phyloP scores from a whole-genome alignment of 148 eudicot genomes.

The Chenopodium quinoa region DNA sequence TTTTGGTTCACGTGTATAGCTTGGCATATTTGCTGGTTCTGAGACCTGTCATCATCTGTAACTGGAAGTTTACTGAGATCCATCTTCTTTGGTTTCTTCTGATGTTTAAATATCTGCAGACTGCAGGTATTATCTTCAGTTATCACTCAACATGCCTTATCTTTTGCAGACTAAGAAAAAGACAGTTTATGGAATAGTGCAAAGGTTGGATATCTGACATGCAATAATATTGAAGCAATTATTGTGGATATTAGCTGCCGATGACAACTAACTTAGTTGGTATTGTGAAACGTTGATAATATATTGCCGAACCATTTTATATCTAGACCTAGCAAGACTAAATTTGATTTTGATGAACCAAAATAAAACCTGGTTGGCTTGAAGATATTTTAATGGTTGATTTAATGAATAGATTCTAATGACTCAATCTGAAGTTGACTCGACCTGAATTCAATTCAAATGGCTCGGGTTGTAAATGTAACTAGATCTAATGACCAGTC shows the following conservation, averaged over 20 bases:
- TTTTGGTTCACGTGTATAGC: conserved; percentile 19
- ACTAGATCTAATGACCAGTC: too few species aligned
- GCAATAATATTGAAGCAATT: background rate
- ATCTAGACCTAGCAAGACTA: background rate
- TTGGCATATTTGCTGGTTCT: conserved; percentile 10
- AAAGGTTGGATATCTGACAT: background rate
- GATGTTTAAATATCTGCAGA: conserved; percentile 1
- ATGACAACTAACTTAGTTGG: background rate
- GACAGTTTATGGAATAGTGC: background rate
- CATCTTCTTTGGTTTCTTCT: background rate
- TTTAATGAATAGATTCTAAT: too few species aligned
- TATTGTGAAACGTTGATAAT: too few species aligned
- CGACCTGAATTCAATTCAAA: background rate
- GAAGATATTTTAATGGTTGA: too few species aligned
- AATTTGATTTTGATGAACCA: too few species aligned
- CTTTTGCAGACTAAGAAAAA: conserved; percentile 1
- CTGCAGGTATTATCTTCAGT: conserved; percentile 7
- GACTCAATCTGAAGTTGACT: background rate
- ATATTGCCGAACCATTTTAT: background rate
- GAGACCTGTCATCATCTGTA: conserved; percentile 20
- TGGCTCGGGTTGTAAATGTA: background rate
- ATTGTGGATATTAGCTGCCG: background rate
- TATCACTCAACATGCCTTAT: conserved; percentile 1
- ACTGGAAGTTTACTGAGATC: background rate
- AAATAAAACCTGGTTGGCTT: too few species aligned